Evolutionary conservation across 2,329 filamentous ascomycete genomes (phyloP), one percentile per base, ranked within the genome.

Genomic region (Stagonosporopsis tanaceti): DNA sequence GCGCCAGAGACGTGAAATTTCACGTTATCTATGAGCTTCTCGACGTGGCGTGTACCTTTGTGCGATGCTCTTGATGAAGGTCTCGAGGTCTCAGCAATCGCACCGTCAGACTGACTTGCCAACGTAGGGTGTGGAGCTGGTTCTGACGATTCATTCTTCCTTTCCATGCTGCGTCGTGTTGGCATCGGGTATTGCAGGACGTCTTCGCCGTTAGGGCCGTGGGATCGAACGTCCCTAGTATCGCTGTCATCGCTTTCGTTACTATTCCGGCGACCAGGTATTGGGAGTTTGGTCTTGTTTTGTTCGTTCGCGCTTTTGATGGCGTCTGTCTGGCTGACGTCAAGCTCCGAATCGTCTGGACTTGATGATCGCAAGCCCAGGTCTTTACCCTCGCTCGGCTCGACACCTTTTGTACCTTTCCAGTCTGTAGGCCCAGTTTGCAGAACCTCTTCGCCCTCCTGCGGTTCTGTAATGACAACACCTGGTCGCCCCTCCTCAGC

Each of bases 381-480:
- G 45, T 87, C 84, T 69, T 87, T 91, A 59, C 85, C 81, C 12
- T 81, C 77, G 6, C 77, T 78, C 0, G 82, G 80, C 39, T 67
- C 71, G 20, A 72, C 68, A 17, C 67, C 62, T 20, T 66, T 63
- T n/a, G 64, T 59, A 27, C 89, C 89, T 57, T 88, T 87, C 92
- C 92, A 96, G 70, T 96, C 87, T 0, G 92, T 87, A 1, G 91
- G 78, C 45, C 79, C 76, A 64, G 85, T 85, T 77, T 97, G 89
- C 1, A 85, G 85, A 4, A 96, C 88, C 0, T 87, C 84, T 48
- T 90, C 87, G 3, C 88, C 87, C 34, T 85, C 80, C 15, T 80
- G 81, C 0, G 92, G 91, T 73, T 93, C 87, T 1, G 78, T 81
- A 48, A 92, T 85, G 35, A 88, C 79, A 35, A 83, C 60, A 27